A percentile compares a stretch with the other conserved stretches of the same genome.
phyloP scores from a whole-genome alignment of 2,329 filamentous ascomycete genomes.

The Alternaria sp. region DNA sequence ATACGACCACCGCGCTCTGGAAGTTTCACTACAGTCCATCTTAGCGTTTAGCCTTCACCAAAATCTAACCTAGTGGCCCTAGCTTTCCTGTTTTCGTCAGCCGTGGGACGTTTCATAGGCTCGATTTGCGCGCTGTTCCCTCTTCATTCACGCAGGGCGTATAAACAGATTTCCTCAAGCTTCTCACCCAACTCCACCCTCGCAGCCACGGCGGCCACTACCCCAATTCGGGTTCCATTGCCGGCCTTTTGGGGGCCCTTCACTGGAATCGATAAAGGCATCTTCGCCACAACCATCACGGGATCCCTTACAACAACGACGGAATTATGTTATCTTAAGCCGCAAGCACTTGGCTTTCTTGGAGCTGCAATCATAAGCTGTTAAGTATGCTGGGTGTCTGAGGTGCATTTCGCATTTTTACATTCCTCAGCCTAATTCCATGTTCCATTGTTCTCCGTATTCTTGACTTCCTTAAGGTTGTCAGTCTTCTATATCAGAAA shows the following conservation, averaged over 20 bases:
- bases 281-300: neutral
- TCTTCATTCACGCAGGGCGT: neutral
- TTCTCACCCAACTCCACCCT: neutral
- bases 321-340: neutral
- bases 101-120: neutral
- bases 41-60: neutral
- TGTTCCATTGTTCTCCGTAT: neutral
- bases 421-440: neutral
- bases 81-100: neutral
- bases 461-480: neutral
- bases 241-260: neutral
- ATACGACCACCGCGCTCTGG: neutral
- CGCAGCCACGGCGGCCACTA: neutral
- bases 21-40: neutral
- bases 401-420: neutral
- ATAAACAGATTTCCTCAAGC: neutral
- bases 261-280: neutral
- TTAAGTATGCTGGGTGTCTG: neutral
- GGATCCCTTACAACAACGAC: neutral
- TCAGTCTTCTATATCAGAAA: neutral
- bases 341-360: neutral
- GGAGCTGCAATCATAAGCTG: neutral
- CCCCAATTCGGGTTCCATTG: neutral
- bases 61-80: neutral
- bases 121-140: neutral